Evolutionary conservation across 805 yeast genomes (phyloP).

Genomic region (Tetrapisispora pingtungensis): DNA sequence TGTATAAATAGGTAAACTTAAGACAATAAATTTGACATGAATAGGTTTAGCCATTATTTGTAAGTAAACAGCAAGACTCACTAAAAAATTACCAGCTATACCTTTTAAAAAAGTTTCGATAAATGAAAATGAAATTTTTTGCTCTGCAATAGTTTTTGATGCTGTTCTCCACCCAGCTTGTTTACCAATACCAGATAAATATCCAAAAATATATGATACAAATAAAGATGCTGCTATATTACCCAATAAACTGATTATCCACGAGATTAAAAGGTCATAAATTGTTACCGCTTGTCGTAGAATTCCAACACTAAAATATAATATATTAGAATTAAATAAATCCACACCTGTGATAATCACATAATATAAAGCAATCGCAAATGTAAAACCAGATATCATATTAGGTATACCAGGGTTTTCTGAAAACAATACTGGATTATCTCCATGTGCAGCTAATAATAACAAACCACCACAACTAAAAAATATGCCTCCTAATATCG

Average conservation of each 20-base stretch:
- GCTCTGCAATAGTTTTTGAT: constrained; percentile 38
- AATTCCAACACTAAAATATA: constrained; percentile 60
- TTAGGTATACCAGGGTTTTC: constrained; percentile 43
- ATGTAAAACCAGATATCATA: constrained; percentile 51
- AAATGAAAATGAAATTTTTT: constrained; percentile 39
- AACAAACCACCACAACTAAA: constrained; percentile 70
- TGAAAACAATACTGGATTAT: constrained; percentile 34
- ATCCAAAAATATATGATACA: constrained; percentile 54
- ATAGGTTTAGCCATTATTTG: constrained; percentile 72
- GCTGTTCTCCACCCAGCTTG: constrained; percentile 37
- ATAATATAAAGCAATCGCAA: constrained; percentile 63
- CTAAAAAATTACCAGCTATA: constrained; percentile 70
- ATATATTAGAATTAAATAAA: constrained; percentile 64
- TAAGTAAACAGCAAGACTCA: constrained; percentile 62
- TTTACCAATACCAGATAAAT: constrained; percentile 42
- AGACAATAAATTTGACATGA: constrained; percentile 60
- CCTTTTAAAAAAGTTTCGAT: constrained; percentile 58
- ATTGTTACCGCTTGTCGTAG: constrained; percentile 60
- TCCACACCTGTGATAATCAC: constrained; percentile 67
- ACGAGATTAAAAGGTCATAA: constrained; percentile 52
- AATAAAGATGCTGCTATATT: constrained; percentile 57
- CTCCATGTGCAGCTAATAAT: constrained; percentile 44
- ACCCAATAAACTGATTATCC: constrained; percentile 58
- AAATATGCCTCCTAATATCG: constrained; percentile 58
- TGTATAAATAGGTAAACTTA: constrained; percentile 61